Percentiles rank a stretch among this genome's conserved stretches.
phyloP scores from a whole-genome alignment of 2,329 filamentous ascomycete genomes.

The Paraphaeosphaeria minitans region DNA sequence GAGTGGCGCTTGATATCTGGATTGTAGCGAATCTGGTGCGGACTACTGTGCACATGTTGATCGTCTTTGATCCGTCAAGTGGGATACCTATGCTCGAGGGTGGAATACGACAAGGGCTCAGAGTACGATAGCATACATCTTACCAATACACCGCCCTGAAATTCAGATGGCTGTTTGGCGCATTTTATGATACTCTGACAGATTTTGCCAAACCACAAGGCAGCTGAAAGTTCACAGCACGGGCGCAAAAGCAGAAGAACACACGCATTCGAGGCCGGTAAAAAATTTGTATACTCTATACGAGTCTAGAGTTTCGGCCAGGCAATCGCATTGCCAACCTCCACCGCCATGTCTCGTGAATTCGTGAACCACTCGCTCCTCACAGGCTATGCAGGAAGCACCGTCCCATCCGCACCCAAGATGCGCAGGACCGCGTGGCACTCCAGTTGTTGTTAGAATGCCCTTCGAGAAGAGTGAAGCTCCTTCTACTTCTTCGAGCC shows the following conservation, averaged over 20 bases:
- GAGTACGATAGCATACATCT: neutral
- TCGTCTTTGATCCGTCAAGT: neutral
- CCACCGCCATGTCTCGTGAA: slow-evolving; percentile 14
- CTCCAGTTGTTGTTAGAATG: neutral
- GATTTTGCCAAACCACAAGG: too few species aligned
- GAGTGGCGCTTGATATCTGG: neutral
- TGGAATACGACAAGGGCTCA: slow-evolving; percentile 10
- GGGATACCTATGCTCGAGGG: slow-evolving; percentile 2
- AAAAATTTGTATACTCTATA: slow-evolving; percentile 12
- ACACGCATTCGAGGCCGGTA: neutral
- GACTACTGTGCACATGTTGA: slow-evolving; percentile 21
- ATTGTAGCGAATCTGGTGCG: neutral
- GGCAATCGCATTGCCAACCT: slow-evolving; percentile 8
- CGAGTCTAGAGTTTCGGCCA: slow-evolving; percentile 12
- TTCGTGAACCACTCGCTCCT: slow-evolving; percentile 17
- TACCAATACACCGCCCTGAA: neutral
- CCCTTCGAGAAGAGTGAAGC: neutral
- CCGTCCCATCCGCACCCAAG: slow-evolving; percentile 25
- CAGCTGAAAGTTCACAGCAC: neutral
- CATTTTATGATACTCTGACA: neutral
- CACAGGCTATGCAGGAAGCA: slow-evolving; percentile 35
- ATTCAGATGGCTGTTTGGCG: neutral
- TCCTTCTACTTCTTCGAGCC: slow-evolving; percentile 48
- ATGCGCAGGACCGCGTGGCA: neutral
- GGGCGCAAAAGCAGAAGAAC: neutral